A percentile compares a stretch with the other conserved stretches of the same genome.
These are phyloP conservation scores for Elaeis oleifera DNA, from an alignment of 202 grass and related monocot genomes.

Conservation along the genomic window DNA sequence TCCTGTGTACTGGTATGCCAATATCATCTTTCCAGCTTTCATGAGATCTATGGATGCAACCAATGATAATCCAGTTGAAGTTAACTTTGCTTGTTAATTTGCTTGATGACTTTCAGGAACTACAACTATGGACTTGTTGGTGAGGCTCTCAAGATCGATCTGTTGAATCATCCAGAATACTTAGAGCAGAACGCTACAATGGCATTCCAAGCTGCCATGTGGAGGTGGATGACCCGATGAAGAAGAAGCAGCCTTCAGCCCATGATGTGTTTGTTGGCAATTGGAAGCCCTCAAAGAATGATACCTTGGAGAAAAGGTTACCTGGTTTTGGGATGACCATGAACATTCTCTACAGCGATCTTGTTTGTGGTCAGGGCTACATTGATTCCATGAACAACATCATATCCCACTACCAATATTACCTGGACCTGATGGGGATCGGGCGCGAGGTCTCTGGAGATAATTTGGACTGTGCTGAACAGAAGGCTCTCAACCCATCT, in stretches of 20 bases:
- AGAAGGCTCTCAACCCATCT: slow-evolving; percentile 57
- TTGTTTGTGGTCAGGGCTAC: slow-evolving; percentile 50
- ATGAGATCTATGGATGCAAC: not conserved
- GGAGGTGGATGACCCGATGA: slow-evolving; percentile 76
- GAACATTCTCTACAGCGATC: slow-evolving; percentile 64
- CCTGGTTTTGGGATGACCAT: slow-evolving; percentile 70
- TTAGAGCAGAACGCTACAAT: slow-evolving; percentile 79
- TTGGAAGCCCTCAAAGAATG: slow-evolving; percentile 80
- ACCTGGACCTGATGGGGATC: slow-evolving; percentile 77
- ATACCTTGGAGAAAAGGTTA: slow-evolving; percentile 44
- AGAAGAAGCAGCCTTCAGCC: slow-evolving; percentile 66
- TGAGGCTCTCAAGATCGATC: slow-evolving; percentile 44
- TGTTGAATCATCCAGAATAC: slow-evolving; percentile 73
- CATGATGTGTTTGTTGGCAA: slow-evolving; percentile 61
- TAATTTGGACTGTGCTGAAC: slow-evolving; percentile 62
- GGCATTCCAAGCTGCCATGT: slow-evolving; percentile 61
- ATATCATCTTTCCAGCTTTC: not conserved
- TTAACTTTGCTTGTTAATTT: not conserved
- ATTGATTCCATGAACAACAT: slow-evolving; percentile 55
- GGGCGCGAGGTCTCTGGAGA: slow-evolving; percentile 43
- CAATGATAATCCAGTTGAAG: not conserved
- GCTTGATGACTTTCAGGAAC: slow-evolving; percentile 35
- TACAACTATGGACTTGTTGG: slow-evolving; percentile 57
- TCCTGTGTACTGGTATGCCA: slow-evolving; percentile 54
- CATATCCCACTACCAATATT: slow-evolving; percentile 85